A percentile compares a stretch with the other conserved stretches of the same genome.
Evolutionary conservation across 1,284 basidiomycete genomes (phyloP).

Genomic region (Cystobasidiaceae sp.): DNA sequence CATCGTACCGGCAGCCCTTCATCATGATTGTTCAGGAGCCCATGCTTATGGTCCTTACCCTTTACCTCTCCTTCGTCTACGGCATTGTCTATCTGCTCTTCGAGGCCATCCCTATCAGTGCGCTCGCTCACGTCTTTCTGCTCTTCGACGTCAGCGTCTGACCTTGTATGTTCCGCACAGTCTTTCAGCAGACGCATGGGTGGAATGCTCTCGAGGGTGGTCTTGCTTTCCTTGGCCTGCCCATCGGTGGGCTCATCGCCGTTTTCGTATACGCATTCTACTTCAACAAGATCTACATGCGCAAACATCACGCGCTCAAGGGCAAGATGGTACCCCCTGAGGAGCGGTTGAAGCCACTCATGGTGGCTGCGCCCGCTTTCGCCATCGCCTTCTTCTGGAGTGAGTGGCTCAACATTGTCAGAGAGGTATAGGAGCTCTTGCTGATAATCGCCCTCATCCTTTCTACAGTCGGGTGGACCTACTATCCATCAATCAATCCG

Average conservation of each 20-base stretch:
- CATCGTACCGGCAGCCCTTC: slow-evolving; percentile 14
- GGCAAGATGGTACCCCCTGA: slow-evolving; percentile 42
- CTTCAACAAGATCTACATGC: slow-evolving; percentile 39
- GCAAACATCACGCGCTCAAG: slow-evolving; percentile 31
- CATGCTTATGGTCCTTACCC: slow-evolving; percentile 65
- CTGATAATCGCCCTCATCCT: background rate
- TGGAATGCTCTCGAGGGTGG: slow-evolving; percentile 52
- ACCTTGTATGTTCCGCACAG: background rate
- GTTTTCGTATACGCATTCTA: slow-evolving; percentile 40
- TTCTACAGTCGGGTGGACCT: slow-evolving; percentile 16
- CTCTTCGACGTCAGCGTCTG: background rate
- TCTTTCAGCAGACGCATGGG: slow-evolving; percentile 50
- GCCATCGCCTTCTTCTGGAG: slow-evolving; percentile 49
- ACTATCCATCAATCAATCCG: slow-evolving; percentile 20
- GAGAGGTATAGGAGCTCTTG: background rate
- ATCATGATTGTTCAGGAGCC: slow-evolving; percentile 61
- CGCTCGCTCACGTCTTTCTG: slow-evolving; percentile 30
- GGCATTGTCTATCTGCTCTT: slow-evolving; percentile 52
- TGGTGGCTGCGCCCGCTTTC: slow-evolving; percentile 44
- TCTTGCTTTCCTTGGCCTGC: slow-evolving; percentile 52
- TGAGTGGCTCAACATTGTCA: background rate
- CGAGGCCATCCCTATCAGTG: slow-evolving; percentile 9
- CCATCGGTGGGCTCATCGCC: slow-evolving; percentile 41
- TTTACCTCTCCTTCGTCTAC: slow-evolving; percentile 50
- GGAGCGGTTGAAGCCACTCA: slow-evolving; percentile 39